Base-by-base conservation (phyloP, 1,284 basidiomycete genomes). In the Hymenochaete sp. region DNA sequence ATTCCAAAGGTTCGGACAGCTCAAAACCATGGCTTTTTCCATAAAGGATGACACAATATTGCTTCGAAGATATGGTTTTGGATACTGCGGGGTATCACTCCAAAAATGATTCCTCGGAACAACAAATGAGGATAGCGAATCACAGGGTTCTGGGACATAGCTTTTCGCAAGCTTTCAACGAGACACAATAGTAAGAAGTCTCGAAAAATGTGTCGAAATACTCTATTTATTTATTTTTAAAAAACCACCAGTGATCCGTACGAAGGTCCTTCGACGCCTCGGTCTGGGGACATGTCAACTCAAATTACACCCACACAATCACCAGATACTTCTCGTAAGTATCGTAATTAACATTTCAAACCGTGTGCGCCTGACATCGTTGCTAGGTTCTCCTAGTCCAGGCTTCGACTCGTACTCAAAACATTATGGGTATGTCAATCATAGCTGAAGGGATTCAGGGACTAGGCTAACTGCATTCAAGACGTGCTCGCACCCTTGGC, bases 41-140 rank as follows among this genome's bases (percentile, higher is more conserved):
- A 3, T 10, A 19, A 24, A 36, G 36, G 21, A 22, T 28, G 37
- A 9, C 28, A 41, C 21, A 14, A 10, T 33, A 44, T 36, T 22
- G 8, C 28, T 10, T 43, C 36, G 14, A 42, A 84, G 80, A 74
- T 51, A 65, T 83, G 50, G 75, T 77, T 10, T 65, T 83, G 25
- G 83, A 86, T 54, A 67, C 70, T 45, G 72, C 76, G 50, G 82
- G 82, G 2, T 85, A 85, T 55, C 80, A 84, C 56, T 64, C 73
- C 1, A 60, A 60, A 45, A 32, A 22, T 43, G 54, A 29, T 10
- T 63, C 56, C 67, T 42, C 14, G 16, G 42, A 44, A 31, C 10
- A 6, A 35, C 18, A 3, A 9, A 31, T 16, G 22, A 45, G 36
- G 7, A 25, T 18, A 13, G 42, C 28, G 11, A 19, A 18, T 4